Base-by-base conservation (phyloP, 345 rosid genomes). In the Gynandropsis gynandra region DNA sequence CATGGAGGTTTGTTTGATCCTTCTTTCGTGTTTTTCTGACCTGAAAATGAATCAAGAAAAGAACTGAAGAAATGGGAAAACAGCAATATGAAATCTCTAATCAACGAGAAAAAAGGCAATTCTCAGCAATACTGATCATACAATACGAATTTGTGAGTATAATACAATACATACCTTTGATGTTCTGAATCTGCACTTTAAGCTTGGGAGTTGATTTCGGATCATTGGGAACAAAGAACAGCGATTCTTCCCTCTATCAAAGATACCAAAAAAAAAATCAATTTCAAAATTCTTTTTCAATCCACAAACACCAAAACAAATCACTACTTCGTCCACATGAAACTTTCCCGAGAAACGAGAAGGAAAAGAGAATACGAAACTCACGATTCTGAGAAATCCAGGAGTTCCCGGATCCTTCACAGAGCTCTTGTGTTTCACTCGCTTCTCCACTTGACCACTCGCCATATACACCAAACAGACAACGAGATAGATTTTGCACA, bases 381-480 rank as follows among this genome's bases (percentile, higher is more conserved):
- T 38, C 79, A 88, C 97, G 78, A 85, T 50, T 56, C 74, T 66
- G 13, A 88, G 73, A 56, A 68, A 76, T 37, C 97, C 95, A 17
- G 86, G 80, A 54, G 83, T 74, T 51, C 97, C 97, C 10, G 89
- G 78, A 49, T 88, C 92, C 72, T 79, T 88, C n/a, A 80, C 68
- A 3, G 83, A 68, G 50, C 77, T 73, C 64, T 89, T 89, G 80
- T 78, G 83, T 73, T 78, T 86, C 43, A 74, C 93, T 45, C 75
- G 70, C 67, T 79, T 88, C 10, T 74, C 69, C 44, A 82, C 75
- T 43, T 75, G 83, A 52, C 61, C 64, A 52, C 66, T 68, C 51
- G 83, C 73, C 87, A 85, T 80, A 16, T 51, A 29, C 31, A 42
- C 3, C 16, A 29, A 4, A 36, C 13, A 8, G 11, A n/a, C 11